Percentiles rank a stretch among this genome's conserved stretches.
These are phyloP conservation scores for Westerdykella ornata DNA, from an alignment of 2,329 filamentous ascomycete genomes.

Conservation along the genomic window DNA sequence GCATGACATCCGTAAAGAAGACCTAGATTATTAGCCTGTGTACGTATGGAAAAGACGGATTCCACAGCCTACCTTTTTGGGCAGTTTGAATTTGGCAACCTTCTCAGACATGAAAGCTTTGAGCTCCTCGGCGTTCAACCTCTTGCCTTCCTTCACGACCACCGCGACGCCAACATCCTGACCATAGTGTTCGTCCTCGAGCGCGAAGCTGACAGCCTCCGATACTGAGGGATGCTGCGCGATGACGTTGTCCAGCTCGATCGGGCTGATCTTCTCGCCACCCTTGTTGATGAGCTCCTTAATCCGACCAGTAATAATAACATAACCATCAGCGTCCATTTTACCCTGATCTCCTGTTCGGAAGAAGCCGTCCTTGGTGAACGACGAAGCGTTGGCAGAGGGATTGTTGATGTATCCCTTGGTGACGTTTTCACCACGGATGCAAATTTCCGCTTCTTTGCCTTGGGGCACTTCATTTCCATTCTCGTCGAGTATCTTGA, in stretches of 20 bases:
- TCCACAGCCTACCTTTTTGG: conserved; percentile 59
- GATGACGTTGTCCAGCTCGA: conserved; percentile 78
- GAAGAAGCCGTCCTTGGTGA: conserved; percentile 73
- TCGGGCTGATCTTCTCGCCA: conserved; percentile 83
- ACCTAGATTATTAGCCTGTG: conserved; percentile 45
- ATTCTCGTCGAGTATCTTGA: conserved; percentile 66
- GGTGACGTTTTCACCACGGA: conserved; percentile 75
- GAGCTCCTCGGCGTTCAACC: conserved; percentile 53
- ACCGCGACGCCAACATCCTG: conserved; percentile 75
- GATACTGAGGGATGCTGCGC: conserved; percentile 64
- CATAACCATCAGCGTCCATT: conserved; percentile 70
- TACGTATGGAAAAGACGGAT: conserved; percentile 7
- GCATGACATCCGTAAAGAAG: conserved; percentile 77
- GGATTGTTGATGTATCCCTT: conserved; percentile 80
- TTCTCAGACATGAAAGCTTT: conserved; percentile 62
- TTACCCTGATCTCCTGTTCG: conserved; percentile 82
- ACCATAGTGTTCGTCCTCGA: conserved; percentile 75
- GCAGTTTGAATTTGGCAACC: conserved; percentile 77
- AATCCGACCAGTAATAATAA: conserved; percentile 83
- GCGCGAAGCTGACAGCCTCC: conserved; percentile 77
- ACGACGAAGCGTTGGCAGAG: conserved; percentile 65
- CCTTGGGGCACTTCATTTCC: conserved; percentile 65
- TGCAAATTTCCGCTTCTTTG: conserved; percentile 72
- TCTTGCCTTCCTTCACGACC: conserved; percentile 60
- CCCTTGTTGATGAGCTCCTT: conserved; percentile 91